Percentiles rank a stretch among this genome's conserved stretches.
phyloP scores from a whole-genome alignment of 805 yeast species.

The Brettanomyces nanus region DNA sequence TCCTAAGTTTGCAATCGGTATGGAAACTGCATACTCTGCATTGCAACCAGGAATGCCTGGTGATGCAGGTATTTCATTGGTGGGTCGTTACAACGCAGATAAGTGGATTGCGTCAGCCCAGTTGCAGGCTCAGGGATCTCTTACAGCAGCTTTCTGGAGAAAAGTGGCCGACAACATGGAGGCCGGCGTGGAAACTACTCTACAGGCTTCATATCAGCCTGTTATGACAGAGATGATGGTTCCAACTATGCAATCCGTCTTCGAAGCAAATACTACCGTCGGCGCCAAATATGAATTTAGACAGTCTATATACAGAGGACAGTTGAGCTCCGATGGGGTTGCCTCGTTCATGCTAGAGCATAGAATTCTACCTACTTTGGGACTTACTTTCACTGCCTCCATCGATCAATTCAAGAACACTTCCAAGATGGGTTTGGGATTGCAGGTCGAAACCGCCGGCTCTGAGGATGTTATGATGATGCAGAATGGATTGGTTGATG shows the following conservation, averaged over 20 bases:
- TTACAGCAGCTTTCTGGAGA: slow-evolving; percentile 89
- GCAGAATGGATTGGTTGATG: slow-evolving; percentile 81
- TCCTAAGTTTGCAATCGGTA: slow-evolving; percentile 75
- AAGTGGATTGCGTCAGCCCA: slow-evolving; percentile 94
- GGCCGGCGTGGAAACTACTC: slow-evolving; percentile 85
- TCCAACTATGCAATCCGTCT: slow-evolving; percentile 71
- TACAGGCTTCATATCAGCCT: slow-evolving; percentile 73
- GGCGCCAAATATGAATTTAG: slow-evolving; percentile 99
- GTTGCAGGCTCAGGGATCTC: slow-evolving; percentile 85
- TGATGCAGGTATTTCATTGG: slow-evolving; percentile 83
- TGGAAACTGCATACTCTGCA: slow-evolving; percentile 83
- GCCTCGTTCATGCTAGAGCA: slow-evolving; percentile 88
- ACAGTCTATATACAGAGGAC: slow-evolving; percentile 92
- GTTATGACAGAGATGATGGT: slow-evolving; percentile 68
- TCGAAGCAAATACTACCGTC: slow-evolving; percentile 86
- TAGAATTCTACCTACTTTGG: slow-evolving; percentile 85
- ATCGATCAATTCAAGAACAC: slow-evolving; percentile 78
- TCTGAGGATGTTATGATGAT: slow-evolving; percentile 85
- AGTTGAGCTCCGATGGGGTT: slow-evolving; percentile 84
- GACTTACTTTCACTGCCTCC: slow-evolving; percentile 81
- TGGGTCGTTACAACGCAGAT: slow-evolving; percentile 81
- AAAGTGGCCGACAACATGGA: slow-evolving; percentile 88
- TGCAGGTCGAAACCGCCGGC: slow-evolving; percentile 94
- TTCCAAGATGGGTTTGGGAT: slow-evolving; percentile 84
- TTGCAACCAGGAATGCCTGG: slow-evolving; percentile 67